phyloP scores from a whole-genome alignment of 768 basidiomycete genomes.

The Boletus vermiculosoides region DNA sequence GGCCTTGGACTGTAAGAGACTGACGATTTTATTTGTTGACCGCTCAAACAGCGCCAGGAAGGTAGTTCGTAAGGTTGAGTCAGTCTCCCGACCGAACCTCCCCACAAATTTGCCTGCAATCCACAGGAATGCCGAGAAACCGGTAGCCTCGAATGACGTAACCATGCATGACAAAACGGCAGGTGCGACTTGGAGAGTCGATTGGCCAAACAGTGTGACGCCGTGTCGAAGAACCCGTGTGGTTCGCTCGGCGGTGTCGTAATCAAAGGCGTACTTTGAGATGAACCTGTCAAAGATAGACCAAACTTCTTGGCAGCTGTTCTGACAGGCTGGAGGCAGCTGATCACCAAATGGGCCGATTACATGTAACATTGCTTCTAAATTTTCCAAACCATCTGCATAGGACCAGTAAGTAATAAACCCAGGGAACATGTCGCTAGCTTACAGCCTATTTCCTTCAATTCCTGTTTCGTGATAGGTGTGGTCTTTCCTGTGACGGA shows the following conservation, averaged over 20 bases:
- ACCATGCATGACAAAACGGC: slow-evolving; percentile 75
- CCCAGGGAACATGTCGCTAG: not conserved
- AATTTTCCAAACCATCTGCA: slow-evolving; percentile 82
- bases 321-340: slow-evolving; percentile 75
- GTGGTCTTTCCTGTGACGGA: slow-evolving; percentile 52
- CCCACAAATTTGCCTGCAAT: slow-evolving; percentile 85
- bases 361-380: slow-evolving; percentile 88
- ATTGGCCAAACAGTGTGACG: slow-evolving; percentile 72
- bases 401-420: slow-evolving; percentile 10
- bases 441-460: slow-evolving; percentile 68
- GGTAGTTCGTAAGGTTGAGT: slow-evolving; percentile 51
- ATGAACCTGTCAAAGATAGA: slow-evolving; percentile 78
- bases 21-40: slow-evolving; percentile 67
- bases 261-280: slow-evolving; percentile 70
- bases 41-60: slow-evolving; percentile 71
- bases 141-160: slow-evolving; percentile 72
- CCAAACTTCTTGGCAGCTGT: slow-evolving; percentile 81
- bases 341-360: slow-evolving; percentile 81
- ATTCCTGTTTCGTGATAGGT: slow-evolving; percentile 64
- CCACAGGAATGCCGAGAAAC: slow-evolving; percentile 89
- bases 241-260: slow-evolving; percentile 76
- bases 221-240: slow-evolving; percentile 85
- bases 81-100: slow-evolving; percentile 68
- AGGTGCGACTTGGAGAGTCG: slow-evolving; percentile 65
- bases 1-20: slow-evolving; percentile 62